Percentiles rank a stretch among this genome's conserved stretches.
Evolutionary conservation across 2,329 filamentous ascomycete species (phyloP).

Genomic region (Penicillium sp.): DNA sequence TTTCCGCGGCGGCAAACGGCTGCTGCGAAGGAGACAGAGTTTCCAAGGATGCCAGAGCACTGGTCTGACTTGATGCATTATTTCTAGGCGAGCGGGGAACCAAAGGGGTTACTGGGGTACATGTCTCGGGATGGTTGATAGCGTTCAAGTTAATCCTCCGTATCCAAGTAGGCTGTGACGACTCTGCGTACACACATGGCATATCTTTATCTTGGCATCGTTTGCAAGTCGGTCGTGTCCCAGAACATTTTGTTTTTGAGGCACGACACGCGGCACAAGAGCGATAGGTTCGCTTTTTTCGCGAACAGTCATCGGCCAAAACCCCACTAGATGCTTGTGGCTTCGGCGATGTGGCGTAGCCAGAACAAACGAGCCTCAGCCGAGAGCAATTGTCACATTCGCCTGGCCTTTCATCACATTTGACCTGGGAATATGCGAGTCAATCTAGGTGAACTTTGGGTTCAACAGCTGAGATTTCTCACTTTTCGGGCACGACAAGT

Average conservation of each 20-base stretch:
- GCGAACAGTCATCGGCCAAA: slow-evolving; percentile 1
- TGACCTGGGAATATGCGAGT: slow-evolving; percentile 12
- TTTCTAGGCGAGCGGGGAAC: neutral
- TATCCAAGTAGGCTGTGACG: slow-evolving; percentile 22
- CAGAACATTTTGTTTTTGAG: slow-evolving; percentile 26
- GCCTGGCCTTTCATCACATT: slow-evolving; percentile 22
- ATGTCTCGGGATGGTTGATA: neutral
- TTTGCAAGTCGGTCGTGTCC: slow-evolving; percentile 20
- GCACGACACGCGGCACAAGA: slow-evolving; percentile 20
- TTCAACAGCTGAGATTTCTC: neutral
- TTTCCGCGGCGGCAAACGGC: neutral
- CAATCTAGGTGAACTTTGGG: neutral
- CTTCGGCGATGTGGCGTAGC: slow-evolving; percentile 14
- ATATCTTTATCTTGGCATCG: slow-evolving; percentile 14
- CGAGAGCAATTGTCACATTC: slow-evolving; percentile 23
- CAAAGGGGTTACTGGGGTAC: neutral
- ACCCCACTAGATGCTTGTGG: neutral
- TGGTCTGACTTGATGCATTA: neutral
- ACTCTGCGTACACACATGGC: slow-evolving; percentile 19
- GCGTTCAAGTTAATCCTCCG: slow-evolving; percentile 10
- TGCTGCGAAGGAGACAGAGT: neutral
- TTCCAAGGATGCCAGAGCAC: neutral
- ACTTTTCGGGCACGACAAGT: slow-evolving; percentile 27
- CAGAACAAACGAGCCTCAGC: slow-evolving; percentile 20
- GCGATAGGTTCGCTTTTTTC: slow-evolving; percentile 20